Evolutionary conservation across 2,329 filamentous ascomycete genomes (phyloP).

Genomic region (Penicillium expansum): DNA sequence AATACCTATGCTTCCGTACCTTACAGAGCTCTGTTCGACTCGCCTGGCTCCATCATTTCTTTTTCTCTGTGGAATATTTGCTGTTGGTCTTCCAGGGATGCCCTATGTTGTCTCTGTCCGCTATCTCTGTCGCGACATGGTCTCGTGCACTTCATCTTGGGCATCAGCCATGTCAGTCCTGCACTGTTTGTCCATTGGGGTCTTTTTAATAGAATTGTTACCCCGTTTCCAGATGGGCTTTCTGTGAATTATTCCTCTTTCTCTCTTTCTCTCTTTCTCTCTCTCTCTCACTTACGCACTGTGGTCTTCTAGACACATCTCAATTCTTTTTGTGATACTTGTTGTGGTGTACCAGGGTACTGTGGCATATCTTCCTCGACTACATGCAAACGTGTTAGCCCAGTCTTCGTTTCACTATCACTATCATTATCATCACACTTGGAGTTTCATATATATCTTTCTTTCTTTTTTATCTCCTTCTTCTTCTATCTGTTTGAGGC

Average conservation of each 20-base stretch:
- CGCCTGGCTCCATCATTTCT: conserved; percentile 19
- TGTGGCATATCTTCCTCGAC: background rate
- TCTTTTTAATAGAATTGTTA: conserved; percentile 26
- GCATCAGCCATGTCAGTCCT: conserved; percentile 22
- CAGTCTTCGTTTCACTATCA: background rate
- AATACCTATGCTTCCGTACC: conserved; percentile 23
- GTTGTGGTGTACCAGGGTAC: background rate
- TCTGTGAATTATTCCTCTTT: background rate
- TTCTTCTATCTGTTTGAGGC: background rate
- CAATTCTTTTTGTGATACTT: background rate
- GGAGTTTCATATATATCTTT: background rate
- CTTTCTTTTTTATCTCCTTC: background rate
- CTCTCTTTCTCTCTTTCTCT: background rate
- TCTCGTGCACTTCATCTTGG: conserved; percentile 28
- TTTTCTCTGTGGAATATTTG: conserved; percentile 28
- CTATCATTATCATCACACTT: background rate
- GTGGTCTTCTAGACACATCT: background rate
- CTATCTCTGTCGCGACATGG: conserved; percentile 27
- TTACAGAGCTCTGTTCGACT: conserved; percentile 25
- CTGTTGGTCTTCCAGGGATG: conserved; percentile 26
- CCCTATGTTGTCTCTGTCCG: conserved; percentile 22
- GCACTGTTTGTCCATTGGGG: conserved; percentile 17
- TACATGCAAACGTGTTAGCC: background rate
- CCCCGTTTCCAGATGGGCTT: conserved; percentile 16
- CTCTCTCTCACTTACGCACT: no score